Percentiles rank a stretch among this genome's conserved stretches.
These are phyloP conservation scores for Botrytis porri DNA, from an alignment of 2,329 filamentous ascomycete genomes.

Conservation along the genomic window DNA sequence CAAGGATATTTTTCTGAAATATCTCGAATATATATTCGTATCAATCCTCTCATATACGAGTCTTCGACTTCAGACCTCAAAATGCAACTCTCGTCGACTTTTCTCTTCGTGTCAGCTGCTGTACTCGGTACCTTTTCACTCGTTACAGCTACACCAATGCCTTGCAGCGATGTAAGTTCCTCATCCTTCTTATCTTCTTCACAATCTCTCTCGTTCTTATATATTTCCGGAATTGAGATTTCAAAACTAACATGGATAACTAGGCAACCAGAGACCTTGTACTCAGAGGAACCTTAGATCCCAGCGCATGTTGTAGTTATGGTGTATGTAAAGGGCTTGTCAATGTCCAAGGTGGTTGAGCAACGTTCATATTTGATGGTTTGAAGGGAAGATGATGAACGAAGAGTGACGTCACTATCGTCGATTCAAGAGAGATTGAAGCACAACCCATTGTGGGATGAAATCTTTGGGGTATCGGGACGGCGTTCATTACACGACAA, in stretches of 20 bases:
- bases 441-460: too few relatives aligned
- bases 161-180: constrained; percentile 13
- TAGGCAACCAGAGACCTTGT: constrained; percentile 20
- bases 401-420: neutral
- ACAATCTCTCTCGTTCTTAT: neutral
- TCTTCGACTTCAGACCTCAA: neutral
- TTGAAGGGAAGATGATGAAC: neutral
- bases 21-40: neutral
- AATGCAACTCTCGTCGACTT: constrained; percentile 1
- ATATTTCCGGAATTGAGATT: neutral
- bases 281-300: constrained; percentile 14
- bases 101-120: constrained; percentile 14
- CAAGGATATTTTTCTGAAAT: neutral
- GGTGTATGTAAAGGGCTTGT: constrained; percentile 7
- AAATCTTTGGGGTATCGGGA: neutral
- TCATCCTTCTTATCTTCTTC: neutral
- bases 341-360: constrained; percentile 14
- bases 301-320: constrained; percentile 19
- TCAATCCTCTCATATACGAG: neutral
- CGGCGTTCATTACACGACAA: neutral
- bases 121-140: constrained; percentile 10
- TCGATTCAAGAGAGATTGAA: neutral
- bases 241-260: neutral
- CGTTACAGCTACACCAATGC: constrained; percentile 14
- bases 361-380: neutral